Conservation (phyloP, 176 grass and related monocot species). For the Rhynchospora breviuscula region DNA sequence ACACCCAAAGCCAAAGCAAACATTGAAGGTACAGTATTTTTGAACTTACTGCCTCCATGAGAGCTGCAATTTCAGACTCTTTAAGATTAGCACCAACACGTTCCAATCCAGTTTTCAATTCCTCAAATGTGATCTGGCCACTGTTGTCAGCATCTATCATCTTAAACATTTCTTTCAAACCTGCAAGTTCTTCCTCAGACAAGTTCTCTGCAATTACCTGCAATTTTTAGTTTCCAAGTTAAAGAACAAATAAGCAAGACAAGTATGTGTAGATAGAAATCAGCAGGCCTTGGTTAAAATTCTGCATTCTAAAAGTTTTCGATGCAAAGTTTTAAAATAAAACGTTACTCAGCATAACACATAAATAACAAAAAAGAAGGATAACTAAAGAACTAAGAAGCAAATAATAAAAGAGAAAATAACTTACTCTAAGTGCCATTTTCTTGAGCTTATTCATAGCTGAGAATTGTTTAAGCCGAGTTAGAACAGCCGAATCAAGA, state of each 20-base stretch:
- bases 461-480: conserved; percentile 26
- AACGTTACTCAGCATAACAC: neutral
- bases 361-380: neutral
- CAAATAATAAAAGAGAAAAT: neutral
- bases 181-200: conserved; percentile 94
- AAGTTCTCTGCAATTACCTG: conserved; percentile 93
- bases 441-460: conserved; percentile 32
- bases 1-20: neutral
- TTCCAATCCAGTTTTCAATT: conserved; percentile 68
- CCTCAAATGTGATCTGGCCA: conserved; percentile 89
- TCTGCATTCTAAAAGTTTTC: neutral
- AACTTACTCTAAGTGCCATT: conserved; percentile 23
- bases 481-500: conserved; percentile 19
- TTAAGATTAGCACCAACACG: conserved; percentile 86
- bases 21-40: neutral
- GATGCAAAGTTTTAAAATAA: neutral
- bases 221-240: neutral
- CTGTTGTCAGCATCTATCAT: conserved; percentile 96
- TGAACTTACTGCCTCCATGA: conserved; percentile 89
- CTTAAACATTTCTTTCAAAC: conserved; percentile 94
- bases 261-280: neutral
- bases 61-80: conserved; percentile 69
- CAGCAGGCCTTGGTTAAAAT: neutral
- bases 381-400: neutral
- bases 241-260: neutral